These are phyloP conservation scores for Extremus antarcticus DNA, from an alignment of 495 filamentous ascomycete genomes.

Conservation along the genomic window DNA sequence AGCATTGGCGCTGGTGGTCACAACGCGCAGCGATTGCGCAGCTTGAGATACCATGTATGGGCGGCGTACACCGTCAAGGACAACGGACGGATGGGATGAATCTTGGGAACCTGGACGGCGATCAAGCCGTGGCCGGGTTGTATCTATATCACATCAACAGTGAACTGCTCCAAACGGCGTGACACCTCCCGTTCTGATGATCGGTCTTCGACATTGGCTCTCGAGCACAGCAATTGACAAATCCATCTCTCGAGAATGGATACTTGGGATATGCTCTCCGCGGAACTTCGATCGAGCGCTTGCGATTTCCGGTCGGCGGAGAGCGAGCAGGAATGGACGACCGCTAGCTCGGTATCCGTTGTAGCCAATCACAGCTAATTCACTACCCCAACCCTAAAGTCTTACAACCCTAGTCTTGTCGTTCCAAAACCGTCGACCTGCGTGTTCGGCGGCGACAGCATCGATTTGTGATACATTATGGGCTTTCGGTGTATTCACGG, in stretches of 20 bases:
- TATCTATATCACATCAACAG: not conserved
- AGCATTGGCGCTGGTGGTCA: not conserved
- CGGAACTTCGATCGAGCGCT: too few species aligned
- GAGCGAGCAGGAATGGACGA: too few species aligned
- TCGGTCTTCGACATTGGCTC: too few species aligned
- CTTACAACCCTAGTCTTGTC: too few species aligned
- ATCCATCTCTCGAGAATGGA: too few species aligned
- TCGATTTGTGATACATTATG: not conserved
- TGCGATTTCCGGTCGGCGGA: too few species aligned
- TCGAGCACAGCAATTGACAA: too few species aligned
- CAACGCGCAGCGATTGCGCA: not conserved
- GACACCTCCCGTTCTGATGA: too few species aligned
- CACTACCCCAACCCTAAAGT: not conserved
- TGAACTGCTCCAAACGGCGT: too few species aligned
- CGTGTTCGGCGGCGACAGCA: not conserved
- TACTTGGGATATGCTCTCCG: too few species aligned
- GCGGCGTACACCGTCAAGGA: not conserved
- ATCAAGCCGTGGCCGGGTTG: not conserved
- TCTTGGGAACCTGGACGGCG: not conserved
- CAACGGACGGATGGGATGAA: too few species aligned
- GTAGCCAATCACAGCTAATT: not conserved
- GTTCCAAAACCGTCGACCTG: too few species aligned
- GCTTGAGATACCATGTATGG: not conserved
- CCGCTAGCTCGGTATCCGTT: not conserved
- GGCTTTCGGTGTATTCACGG: not conserved